Evolutionary conservation across 225 moss, liverwort and hornwort species (phyloP).

Genomic region (Marchantia polymorpha): DNA sequence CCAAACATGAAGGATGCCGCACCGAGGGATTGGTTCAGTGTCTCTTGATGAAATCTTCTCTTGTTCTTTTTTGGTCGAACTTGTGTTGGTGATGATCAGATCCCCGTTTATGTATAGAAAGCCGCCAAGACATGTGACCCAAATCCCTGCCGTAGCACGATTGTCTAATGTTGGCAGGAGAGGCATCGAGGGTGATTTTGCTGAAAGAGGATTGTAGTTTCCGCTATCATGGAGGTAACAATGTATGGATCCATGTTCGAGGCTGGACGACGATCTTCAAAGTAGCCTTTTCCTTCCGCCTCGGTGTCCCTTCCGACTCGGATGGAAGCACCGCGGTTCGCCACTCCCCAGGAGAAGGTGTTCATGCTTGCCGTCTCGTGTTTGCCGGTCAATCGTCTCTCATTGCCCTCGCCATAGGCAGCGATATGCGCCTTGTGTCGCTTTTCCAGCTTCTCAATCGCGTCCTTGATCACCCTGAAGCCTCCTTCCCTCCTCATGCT

Average conservation of each 20-base stretch:
- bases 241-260: slow-evolving; percentile 75
- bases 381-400: slow-evolving; percentile 24
- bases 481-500: slow-evolving; percentile 41
- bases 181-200: slow-evolving; percentile 6
- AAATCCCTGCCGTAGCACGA: background rate
- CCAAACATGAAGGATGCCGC: background rate
- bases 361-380: slow-evolving; percentile 31
- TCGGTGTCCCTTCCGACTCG: slow-evolving; percentile 71
- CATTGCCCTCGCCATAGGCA: slow-evolving; percentile 29
- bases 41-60: background rate
- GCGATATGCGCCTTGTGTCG: slow-evolving; percentile 31
- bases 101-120: background rate
- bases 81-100: background rate
- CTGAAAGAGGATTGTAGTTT: slow-evolving; percentile 40
- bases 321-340: slow-evolving; percentile 32
- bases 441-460: slow-evolving; percentile 28
- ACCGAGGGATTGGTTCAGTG: background rate
- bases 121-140: no score
- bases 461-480: slow-evolving; percentile 18
- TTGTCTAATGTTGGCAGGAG: background rate
- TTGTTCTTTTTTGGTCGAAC: background rate
- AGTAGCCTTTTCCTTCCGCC: slow-evolving; percentile 65
- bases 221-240: slow-evolving; percentile 62
- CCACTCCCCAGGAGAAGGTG: slow-evolving; percentile 25
- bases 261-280: slow-evolving; percentile 65